Evolutionary conservation across 495 filamentous ascomycete species (phyloP), one percentile per base, ranked within the genome.

Genomic region (Acidiella bohemica): DNA sequence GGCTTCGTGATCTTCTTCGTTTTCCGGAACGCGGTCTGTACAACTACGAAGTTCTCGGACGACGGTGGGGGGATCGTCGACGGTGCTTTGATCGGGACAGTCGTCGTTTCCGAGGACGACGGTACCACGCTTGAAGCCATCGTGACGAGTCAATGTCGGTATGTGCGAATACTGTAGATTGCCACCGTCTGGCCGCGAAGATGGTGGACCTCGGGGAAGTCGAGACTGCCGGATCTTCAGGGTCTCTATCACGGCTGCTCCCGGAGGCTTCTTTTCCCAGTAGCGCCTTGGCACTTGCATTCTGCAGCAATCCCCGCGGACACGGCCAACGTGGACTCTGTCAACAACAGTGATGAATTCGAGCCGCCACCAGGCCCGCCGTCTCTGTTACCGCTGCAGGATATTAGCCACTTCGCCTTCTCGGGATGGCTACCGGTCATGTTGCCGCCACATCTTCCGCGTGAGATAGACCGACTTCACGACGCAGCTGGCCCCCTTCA

Each of bases 351-450:
- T 13, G 7, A 34, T 30, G 36, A 10, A 20, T n/a, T n/a, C n/a
- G n/a, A n/a, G n/a, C 42, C 42, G 5, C 44, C 44, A 12, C 3
- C 27, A 23, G 44, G 28, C 5, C 45, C 45, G 13, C 45, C 45
- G 18, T 32, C 45, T 3, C 24, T 48, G 11, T 25, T 48, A 6
- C 18, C 31, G 22, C 21, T 24, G 18, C 40, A 43, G 17, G 14
- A 48, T 22, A 32, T 48, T 5, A 9, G 17, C 10, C 45, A 48
- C 28, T 12, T 48, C 13, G 32, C 32, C 13, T 11, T 1, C 26
- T 18, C 43, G 27, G 45, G 45, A 38, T 48, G 40, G 39, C 40
- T 48, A 16, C 32, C 34, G n/a, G 10, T 48, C n/a, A 18, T 23
- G 11, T 27, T 48, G 3, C 20, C 39, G 1, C 17, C 14, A 11